phyloP scores from a whole-genome alignment of 2,329 filamentous ascomycete species.

The Mollisiaceae sp. region DNA sequence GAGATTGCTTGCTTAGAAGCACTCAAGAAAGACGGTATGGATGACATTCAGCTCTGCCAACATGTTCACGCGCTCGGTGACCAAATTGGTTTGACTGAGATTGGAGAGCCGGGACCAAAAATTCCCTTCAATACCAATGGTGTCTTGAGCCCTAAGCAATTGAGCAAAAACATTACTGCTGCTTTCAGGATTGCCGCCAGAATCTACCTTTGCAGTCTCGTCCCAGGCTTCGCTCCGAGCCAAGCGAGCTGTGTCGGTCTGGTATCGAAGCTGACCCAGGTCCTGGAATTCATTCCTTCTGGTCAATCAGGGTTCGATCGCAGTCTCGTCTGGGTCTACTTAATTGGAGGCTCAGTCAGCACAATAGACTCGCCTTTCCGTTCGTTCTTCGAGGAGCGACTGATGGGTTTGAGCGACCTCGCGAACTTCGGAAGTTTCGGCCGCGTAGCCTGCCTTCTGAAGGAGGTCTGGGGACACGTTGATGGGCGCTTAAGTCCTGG shows the following conservation, averaged over 20 bases:
- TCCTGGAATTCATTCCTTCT: conserved; percentile 81
- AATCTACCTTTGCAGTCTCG: conserved; percentile 95
- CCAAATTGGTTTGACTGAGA: conserved; percentile 84
- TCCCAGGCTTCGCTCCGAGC: conserved; percentile 82
- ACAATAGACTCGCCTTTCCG: conserved; percentile 77
- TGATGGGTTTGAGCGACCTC: conserved; percentile 75
- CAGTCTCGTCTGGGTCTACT: conserved; percentile 89
- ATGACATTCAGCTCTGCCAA: conserved; percentile 83
- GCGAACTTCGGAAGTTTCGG: conserved; percentile 84
- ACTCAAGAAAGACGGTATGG: conserved; percentile 81
- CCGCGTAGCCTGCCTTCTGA: conserved; percentile 76
- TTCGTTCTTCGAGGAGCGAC: conserved; percentile 75
- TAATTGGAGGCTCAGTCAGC: conserved; percentile 83
- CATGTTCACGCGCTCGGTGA: conserved; percentile 88
- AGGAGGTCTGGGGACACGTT: conserved; percentile 80
- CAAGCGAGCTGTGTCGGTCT: conserved; percentile 77
- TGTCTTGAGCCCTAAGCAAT: conserved; percentile 78
- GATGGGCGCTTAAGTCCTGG: conserved; percentile 56
- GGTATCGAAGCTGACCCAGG: conserved; percentile 76
- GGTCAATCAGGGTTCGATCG: conserved; percentile 86
- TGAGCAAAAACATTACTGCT: conserved; percentile 86
- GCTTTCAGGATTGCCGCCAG: conserved; percentile 91
- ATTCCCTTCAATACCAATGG: conserved; percentile 71
- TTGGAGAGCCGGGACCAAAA: conserved; percentile 60
- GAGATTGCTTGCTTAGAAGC: conserved; percentile 96